Base-by-base conservation (phyloP, 495 filamentous ascomycete genomes). In the Annulohypoxylon moriforme region DNA sequence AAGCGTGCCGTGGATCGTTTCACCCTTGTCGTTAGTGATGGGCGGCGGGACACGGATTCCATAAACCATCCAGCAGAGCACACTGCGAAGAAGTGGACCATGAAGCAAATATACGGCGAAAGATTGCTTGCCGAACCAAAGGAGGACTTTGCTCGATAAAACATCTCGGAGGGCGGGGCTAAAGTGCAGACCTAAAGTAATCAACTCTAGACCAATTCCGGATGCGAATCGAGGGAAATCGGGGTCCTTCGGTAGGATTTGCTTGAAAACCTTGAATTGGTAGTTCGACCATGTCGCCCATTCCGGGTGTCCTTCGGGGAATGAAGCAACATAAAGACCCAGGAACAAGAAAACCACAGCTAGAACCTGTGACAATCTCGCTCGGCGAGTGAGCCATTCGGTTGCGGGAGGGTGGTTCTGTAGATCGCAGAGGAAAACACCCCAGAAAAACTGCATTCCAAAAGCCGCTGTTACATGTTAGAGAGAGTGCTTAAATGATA, bases 51-150 rank as follows among this genome's bases (percentile, higher is more conserved):
- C 81, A 6, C 79, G 83, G 44, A 88, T 83, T 3, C 89, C 88
- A 69, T 89, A 91, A 10, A 89, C 82, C 82, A 91, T 85, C 87
- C 89, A 91, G 60, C 84, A 86, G 4, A 91, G 81, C 0, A 91
- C 78, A 14, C 84, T 85, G 42, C 90, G 87, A 40, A 92, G 82
- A 49, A 91, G 83, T 14, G 86, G 85, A 11, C 89, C 89, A 76
- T 92, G 90, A 3, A 90, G 82, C 4, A 92, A 85, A 68, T 92
- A 92, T 14, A 92, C 87, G 27, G 90, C 89, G 71, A 92, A 92
- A 55, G 85, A 88, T 75, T 90, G 86, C 73, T 87, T 87, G 47
- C 90, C 90, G 16, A 92, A 83, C 88, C 88, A 91, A 56, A 91
- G 84, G 11, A 92, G 81, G 13, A 85, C 78, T 25, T 83, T 81